These are phyloP conservation scores for Brassica rapa DNA, from an alignment of 345 rosid species.

Conservation along the genomic window DNA sequence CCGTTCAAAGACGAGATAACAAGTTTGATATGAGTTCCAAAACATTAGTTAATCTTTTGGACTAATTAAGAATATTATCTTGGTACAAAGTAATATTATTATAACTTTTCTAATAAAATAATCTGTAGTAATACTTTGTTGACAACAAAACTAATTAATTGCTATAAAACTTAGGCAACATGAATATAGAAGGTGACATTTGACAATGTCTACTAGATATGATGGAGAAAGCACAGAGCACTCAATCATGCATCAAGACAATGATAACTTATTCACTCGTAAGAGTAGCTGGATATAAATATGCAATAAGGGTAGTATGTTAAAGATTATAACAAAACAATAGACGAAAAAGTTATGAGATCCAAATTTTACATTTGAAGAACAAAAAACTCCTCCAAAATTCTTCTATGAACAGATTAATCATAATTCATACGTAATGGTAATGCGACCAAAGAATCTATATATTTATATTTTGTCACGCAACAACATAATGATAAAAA, in stretches of 20 bases:
- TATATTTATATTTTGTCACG: background rate
- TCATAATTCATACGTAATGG: background rate
- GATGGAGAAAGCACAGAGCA: slow-evolving; percentile 11
- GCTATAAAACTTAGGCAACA: slow-evolving; percentile 1
- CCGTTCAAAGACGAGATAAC: background rate
- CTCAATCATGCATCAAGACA: slow-evolving; percentile 19
- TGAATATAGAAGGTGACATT: background rate
- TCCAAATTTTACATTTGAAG: background rate
- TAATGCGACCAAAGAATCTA: background rate
- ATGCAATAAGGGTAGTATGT: background rate
- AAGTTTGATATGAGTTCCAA: slow-evolving; percentile 3
- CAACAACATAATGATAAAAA: background rate
- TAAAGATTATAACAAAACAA: background rate
- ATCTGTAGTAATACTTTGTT: slow-evolving; percentile 10
- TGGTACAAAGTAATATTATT: slow-evolving; percentile 7
- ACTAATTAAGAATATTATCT: slow-evolving; percentile 13
- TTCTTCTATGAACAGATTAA: background rate
- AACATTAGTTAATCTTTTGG: background rate
- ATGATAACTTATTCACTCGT: slow-evolving; percentile 5
- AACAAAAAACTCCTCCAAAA: background rate
- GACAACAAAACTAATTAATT: background rate
- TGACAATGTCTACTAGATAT: slow-evolving; percentile 13
- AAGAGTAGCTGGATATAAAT: background rate
- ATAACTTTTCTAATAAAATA: background rate
- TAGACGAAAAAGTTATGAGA: background rate